Percentiles rank a stretch among this genome's conserved stretches.
These are phyloP conservation scores for Sugiyamaella grinbergsii DNA, from an alignment of 1,139 yeast species.

Conservation along the genomic window DNA sequence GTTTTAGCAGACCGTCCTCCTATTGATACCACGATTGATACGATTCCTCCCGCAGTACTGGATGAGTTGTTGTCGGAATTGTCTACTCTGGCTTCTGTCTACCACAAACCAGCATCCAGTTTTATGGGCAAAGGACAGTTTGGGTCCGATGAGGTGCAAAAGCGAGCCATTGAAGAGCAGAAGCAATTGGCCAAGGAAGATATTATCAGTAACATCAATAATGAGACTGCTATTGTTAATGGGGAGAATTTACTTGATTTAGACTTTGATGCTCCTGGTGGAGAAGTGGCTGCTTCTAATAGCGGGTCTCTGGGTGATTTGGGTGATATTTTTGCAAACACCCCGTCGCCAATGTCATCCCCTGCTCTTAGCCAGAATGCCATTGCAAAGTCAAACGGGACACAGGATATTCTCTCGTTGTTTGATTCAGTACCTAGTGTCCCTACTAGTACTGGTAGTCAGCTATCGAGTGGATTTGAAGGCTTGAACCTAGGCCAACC, in stretches of 20 bases:
- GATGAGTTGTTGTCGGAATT: constrained; percentile 72
- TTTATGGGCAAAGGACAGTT: constrained; percentile 56
- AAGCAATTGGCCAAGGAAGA: constrained; percentile 77
- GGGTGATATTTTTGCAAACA: constrained; percentile 40
- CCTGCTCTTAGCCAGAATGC: constrained; percentile 24
- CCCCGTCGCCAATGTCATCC: constrained; percentile 36
- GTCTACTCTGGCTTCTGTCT: constrained; percentile 85
- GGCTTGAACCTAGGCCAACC: constrained; percentile 28
- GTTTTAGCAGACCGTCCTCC: constrained; percentile 67
- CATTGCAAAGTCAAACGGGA: constrained; percentile 28
- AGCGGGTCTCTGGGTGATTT: constrained; percentile 37
- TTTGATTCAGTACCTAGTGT: constrained; percentile 36
- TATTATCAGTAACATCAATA: constrained; percentile 57
- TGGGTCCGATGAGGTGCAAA: constrained; percentile 49
- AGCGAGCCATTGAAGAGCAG: constrained; percentile 72
- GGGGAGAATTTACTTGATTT: constrained; percentile 86
- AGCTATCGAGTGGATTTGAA: constrained; percentile 33
- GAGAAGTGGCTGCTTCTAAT: constrained; percentile 34
- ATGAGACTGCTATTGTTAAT: constrained; percentile 43
- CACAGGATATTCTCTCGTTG: constrained; percentile 40
- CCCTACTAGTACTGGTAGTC: constrained; percentile 32
- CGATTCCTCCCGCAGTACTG: constrained; percentile 67
- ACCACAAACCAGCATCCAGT: constrained; percentile 77
- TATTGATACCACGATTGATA: constrained; percentile 69
- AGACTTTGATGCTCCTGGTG: constrained; percentile 52